Base-by-base conservation (phyloP, 2,329 filamentous ascomycete species). In the Verticillium nonalfalfae region DNA sequence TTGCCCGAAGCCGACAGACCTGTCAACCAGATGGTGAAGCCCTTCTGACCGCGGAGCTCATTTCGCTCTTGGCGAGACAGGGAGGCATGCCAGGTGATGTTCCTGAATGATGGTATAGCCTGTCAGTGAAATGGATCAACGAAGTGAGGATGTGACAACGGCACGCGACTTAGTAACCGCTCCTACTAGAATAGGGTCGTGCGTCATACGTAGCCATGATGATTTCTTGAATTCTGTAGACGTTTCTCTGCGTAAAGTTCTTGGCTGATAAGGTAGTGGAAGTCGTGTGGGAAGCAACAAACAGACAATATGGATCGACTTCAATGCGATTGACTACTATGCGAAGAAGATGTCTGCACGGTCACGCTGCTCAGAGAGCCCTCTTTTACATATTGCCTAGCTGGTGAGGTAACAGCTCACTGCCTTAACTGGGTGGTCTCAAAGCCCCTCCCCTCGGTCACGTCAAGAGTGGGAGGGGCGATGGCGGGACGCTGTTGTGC, bases 1-100 rank as follows among this genome's bases (percentile, higher is more conserved):
- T 99, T 99, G 73, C 95, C 95, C 0, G 92, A 97, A 59, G 94
- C 95, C 40, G 91, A 96, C 66, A 99, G 90, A 60, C 95, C 95
- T 1, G 95, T 99, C 74, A 99, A 90, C 95, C 95, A 99, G 79
- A 99, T 89, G 62, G 95, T 99, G 75, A 96, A 89, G 74, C 95
- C 95, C 68, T 86, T 85, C 78, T 99, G 95, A 75, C 88, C 86
- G 77, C 92, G 91, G 68, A 85, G 79, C 67, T 82, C 74, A 76
- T 85, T 88, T 76, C 91, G 90, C 84, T 95, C 91, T 65, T 80
- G 76, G 77, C 90, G 90, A 60, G 89, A 90, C 73, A 95, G 88
- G 65, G 89, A 90, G 9, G 88, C 82, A 81, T 95, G 91, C 91
- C 91, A 95, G 75, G 90, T 94, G 76, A 95, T 94, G 83, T 95